A percentile compares a stretch with the other conserved stretches of the same genome.
Conservation (phyloP, 805 yeast genomes). For the Ogataea pini region DNA sequence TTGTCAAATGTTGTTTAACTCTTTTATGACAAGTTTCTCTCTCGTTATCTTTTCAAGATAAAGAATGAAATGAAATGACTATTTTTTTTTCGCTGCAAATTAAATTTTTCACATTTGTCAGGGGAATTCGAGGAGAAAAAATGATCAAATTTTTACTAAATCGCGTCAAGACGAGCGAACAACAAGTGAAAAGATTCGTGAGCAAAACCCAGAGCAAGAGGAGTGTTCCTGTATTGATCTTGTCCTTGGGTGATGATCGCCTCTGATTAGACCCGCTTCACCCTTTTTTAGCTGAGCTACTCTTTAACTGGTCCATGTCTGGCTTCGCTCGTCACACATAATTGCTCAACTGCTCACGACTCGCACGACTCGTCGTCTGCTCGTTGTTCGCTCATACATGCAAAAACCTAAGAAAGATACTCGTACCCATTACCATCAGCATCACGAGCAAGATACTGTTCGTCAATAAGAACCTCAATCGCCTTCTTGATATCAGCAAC, state of each 20-base stretch:
- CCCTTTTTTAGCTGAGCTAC: no score
- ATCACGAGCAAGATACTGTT: constrained; percentile 78
- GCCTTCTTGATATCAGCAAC: constrained; percentile 85
- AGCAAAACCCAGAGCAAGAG: no score
- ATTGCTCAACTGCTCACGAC: not conserved
- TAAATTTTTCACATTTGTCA: constrained; percentile 17
- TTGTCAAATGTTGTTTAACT: not conserved
- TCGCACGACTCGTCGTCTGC: not conserved
- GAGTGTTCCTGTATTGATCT: no score
- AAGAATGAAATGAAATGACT: constrained; percentile 8
- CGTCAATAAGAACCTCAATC: constrained; percentile 80
- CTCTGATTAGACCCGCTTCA: no score
- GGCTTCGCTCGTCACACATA: no score
- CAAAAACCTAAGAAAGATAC: constrained; percentile 61
- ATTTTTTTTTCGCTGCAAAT: constrained; percentile 9
- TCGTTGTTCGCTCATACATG: not conserved
- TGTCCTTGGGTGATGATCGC: no score
- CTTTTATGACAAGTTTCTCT: not conserved
- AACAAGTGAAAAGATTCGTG: no score
- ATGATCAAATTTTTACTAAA: no score
- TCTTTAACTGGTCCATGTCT: no score
- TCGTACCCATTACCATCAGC: constrained; percentile 70
- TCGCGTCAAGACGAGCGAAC: no score
- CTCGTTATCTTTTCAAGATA: constrained; percentile 5
- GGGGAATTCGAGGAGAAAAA: not conserved